phyloP scores from a whole-genome alignment of 176 grass and related monocot genomes.

The Oryza punctata region DNA sequence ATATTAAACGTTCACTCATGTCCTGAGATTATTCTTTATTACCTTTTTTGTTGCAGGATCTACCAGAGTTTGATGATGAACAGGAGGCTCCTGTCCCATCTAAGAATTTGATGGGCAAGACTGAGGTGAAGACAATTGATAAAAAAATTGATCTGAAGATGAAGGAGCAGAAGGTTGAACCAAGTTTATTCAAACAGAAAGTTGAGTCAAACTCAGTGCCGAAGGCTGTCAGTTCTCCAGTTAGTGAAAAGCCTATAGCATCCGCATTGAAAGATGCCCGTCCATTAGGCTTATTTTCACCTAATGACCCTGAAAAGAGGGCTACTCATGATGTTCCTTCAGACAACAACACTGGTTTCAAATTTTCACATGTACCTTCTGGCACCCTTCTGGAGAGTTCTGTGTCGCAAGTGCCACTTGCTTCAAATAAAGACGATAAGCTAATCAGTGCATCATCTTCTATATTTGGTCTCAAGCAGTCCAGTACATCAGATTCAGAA shows the following conservation, averaged over 20 bases:
- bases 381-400: neutral
- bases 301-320: conserved; percentile 47
- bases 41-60: conserved; percentile 44
- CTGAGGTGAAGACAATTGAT: conserved; percentile 27
- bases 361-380: conserved; percentile 45
- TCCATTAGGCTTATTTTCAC: conserved; percentile 37
- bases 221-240: conserved; percentile 22
- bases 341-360: conserved; percentile 39
- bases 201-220: conserved; percentile 24
- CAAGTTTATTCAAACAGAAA: conserved; percentile 36
- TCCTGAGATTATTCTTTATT: conserved; percentile 1
- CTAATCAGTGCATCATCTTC: conserved; percentile 18
- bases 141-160: conserved; percentile 36
- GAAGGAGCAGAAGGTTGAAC: conserved; percentile 40
- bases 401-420: conserved; percentile 25
- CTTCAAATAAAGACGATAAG: conserved; percentile 42
- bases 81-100: conserved; percentile 22
- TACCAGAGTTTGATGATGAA: conserved; percentile 55
- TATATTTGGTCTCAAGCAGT: conserved; percentile 42
- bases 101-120: conserved; percentile 26
- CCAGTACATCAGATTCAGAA: conserved; percentile 32
- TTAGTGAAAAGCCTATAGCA: conserved; percentile 24
- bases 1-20: neutral
- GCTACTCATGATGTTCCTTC: conserved; percentile 15
- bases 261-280: conserved; percentile 25